Evolutionary conservation across 495 filamentous ascomycete genomes (phyloP).

Genomic region (Penicillium verhagenii): DNA sequence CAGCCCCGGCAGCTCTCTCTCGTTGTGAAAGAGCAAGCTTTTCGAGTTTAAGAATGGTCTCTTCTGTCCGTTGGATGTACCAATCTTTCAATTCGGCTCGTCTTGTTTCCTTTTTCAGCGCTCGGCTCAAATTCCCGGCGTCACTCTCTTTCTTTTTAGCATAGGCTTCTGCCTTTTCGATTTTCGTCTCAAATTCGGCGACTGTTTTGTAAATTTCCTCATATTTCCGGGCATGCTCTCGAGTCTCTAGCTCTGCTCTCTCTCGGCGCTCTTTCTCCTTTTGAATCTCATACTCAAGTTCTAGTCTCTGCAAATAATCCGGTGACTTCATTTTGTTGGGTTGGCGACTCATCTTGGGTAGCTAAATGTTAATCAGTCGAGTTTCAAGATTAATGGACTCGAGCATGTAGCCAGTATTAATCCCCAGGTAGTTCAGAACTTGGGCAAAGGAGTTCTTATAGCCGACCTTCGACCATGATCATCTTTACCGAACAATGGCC

Average conservation of each 20-base stretch:
- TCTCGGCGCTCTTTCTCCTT: background rate
- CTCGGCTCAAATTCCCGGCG: background rate
- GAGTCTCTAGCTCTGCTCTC: background rate
- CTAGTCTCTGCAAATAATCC: background rate
- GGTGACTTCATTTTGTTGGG: too few relatives aligned
- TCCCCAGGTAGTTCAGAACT: background rate
- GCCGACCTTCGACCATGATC: background rate
- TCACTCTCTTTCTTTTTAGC: background rate
- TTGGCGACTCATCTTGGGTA: too few relatives aligned
- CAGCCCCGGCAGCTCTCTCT: background rate
- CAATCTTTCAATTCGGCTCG: background rate
- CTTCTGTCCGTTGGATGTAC: background rate
- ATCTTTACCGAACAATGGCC: background rate
- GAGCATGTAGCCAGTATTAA: too few relatives aligned
- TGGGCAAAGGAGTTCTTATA: background rate
- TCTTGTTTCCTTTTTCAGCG: background rate
- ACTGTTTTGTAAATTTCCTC: background rate
- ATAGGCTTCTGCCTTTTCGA: background rate
- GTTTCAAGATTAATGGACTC: too few relatives aligned
- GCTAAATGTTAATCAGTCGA: too few relatives aligned
- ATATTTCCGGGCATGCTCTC: background rate
- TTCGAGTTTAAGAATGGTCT: background rate
- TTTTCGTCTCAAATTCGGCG: background rate
- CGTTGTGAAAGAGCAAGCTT: background rate
- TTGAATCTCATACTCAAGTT: background rate